Evolutionary conservation across 176 grass and related monocot species (phyloP), one percentile per base, ranked within the genome.

Genomic region (Bromus sterilis): DNA sequence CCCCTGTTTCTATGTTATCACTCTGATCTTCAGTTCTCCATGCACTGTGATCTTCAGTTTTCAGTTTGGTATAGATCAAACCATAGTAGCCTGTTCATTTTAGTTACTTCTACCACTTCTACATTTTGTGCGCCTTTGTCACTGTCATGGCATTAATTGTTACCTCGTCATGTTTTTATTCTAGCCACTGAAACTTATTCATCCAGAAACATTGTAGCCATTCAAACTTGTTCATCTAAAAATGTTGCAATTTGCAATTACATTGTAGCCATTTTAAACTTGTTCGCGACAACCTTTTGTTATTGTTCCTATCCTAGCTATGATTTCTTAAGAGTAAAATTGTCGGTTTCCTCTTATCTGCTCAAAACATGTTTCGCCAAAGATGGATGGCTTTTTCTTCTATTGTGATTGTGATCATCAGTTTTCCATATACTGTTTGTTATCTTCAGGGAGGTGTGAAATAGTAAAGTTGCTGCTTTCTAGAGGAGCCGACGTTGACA

Each of bases 391-490:
- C 15, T 64, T 64, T 29, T 9, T 64, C 34, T 29, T 14, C 4
- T 33, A 20, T 60, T 13, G 18, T 64, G 16, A 13, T 13, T 59
- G 42, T 59, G 79, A 70, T 30, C 63, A 70, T 70, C 15, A 28
- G 15, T 13, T 58, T 36, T 48, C 33, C 13, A 7, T 53, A 4
- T 20, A 57, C 53, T 46, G 48, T 20, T 51, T 51, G 49, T 21
- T 21, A 2, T 84, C 36, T 60, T 25, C 83, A 85, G 83, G 83
- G 24, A 44, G 65, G 28, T 78, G 62, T 60, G 83, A 69, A 46
- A 85, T 85, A 70, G 74, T 39, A 36, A 78, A 78, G 44, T 7
- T 59, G 66, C 74, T 85, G 36, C 63, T 85, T 70, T 78, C 74
- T 36, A 85, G 28, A 64, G 83, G 83, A 48, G 83, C 83, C 58